These are phyloP conservation scores for Clavispora asparagi DNA, from an alignment of 805 yeast genomes.

Conservation along the genomic window DNA sequence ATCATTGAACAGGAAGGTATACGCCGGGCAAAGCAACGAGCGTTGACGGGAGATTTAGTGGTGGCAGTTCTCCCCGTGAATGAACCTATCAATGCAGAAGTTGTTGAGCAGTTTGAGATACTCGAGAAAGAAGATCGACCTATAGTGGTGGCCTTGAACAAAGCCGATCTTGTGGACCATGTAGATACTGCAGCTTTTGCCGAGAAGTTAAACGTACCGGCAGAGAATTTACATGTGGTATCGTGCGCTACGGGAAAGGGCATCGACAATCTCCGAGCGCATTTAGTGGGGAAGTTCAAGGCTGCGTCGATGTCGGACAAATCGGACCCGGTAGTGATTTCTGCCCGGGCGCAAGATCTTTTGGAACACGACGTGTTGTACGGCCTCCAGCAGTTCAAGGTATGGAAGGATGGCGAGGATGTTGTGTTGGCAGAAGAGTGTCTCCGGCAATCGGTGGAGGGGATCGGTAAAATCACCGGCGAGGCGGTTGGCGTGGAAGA, in stretches of 20 bases:
- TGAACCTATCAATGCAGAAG: conserved; percentile 27
- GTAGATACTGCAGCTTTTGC: conserved; percentile 13
- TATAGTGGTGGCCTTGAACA: conserved; percentile 51
- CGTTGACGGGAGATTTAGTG: conserved; percentile 60
- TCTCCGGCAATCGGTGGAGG: conserved; percentile 67
- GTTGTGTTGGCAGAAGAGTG: conserved; percentile 79
- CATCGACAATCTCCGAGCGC: conserved; percentile 38
- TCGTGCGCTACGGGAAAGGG: conserved; percentile 65
- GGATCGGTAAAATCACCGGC: conserved; percentile 91
- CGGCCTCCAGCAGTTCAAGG: conserved; percentile 63
- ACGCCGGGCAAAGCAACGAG: conserved; percentile 59
- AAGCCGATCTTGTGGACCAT: conserved; percentile 44
- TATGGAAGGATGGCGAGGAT: conserved; percentile 51
- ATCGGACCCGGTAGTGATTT: conserved; percentile 64
- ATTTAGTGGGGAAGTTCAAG: conserved; percentile 44
- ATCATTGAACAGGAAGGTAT: conserved; percentile 77
- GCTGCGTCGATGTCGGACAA: conserved; percentile 43
- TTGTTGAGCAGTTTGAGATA: conserved; percentile 33
- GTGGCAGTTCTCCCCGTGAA: conserved; percentile 54
- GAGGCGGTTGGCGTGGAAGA: conserved; percentile 86
- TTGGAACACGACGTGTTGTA: conserved; percentile 68
- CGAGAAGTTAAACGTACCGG: conserved; percentile 9
- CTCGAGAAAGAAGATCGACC: conserved; percentile 24
- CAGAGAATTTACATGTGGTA: conserved; percentile 24
- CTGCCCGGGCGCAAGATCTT: conserved; percentile 72